Base-by-base conservation (phyloP, 2,329 filamentous ascomycete genomes). In the Cordyceps cicadae region DNA sequence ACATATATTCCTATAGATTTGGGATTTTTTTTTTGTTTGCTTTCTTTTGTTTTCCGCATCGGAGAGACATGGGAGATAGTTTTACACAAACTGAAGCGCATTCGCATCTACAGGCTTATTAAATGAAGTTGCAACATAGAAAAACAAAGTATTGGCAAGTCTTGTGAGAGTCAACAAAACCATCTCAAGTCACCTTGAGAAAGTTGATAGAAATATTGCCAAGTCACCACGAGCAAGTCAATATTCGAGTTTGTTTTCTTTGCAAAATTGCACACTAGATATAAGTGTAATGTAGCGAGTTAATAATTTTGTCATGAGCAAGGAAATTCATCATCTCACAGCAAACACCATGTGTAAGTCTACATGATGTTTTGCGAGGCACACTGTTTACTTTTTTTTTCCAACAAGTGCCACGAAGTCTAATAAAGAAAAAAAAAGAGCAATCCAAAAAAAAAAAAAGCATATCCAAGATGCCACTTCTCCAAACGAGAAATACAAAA, bases 261-360 rank as follows among this genome's bases (percentile, higher is more conserved):
- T 24, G 4, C 26, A 8, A 17, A 41, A 50, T 24, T 57, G 54
- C 50, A 57, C 46, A 50, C 46, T 57, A 41, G 32, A 50, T 50
- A 41, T 21, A 17, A 57, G 53, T 55, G 53, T 55, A 55, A 45
- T 55, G n/a, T 34, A 55, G 50, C 8, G 46, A 29, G 14, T 29
- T 41, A 8, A 50, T 54, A 50, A 45, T 54, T 45, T 49, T 57
- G 32, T 48, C 41, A 48, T 50, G 54, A 50, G 34, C 50, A 57
- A 41, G 17, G 54, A 57, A 57, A 43, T 41, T 57, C 45, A 21
- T 32, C 54, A 50, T 41, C 46, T 45, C 19, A 43, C 29, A 41
- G 41, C 21, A 19, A 37, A 29, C 54, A 32, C 12, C 32, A 50
- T 41, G 46, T 32, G 43, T 19, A 12, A 12, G 19, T 29, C 1